A percentile compares a stretch with the other conserved stretches of the same genome.
Conservation (phyloP, 2,329 filamentous ascomycete species). For the Trichoderma sp. region DNA sequence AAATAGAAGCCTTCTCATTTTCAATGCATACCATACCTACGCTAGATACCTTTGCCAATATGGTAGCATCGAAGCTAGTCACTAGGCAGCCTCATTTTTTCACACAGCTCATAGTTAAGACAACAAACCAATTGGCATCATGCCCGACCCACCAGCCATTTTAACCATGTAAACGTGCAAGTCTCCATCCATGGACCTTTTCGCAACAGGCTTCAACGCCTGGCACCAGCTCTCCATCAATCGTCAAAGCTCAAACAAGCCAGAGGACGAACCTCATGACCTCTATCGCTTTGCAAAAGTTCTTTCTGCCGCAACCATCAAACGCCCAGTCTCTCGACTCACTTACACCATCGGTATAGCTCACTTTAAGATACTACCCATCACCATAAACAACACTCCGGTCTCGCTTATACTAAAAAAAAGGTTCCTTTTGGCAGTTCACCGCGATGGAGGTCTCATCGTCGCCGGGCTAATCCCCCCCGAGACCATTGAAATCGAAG, state of each 20-base stretch:
- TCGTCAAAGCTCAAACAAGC: constrained; percentile 30
- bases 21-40: neutral
- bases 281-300: constrained; percentile 50
- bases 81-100: neutral
- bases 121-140: neutral
- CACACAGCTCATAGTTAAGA: neutral
- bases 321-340: constrained; percentile 42
- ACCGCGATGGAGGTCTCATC: constrained; percentile 31
- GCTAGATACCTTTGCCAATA: neutral
- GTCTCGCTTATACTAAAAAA: constrained; percentile 9
- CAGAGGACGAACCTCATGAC: constrained; percentile 49
- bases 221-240: constrained; percentile 57
- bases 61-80: neutral
- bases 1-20: neutral
- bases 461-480: constrained; percentile 33
- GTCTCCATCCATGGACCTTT: constrained; percentile 50
- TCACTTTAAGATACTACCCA: neutral
- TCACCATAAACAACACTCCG: neutral
- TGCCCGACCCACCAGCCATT: neutral
- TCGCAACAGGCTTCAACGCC: constrained; percentile 61
- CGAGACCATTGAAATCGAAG: neutral
- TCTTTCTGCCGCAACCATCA: constrained; percentile 44
- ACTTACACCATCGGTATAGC: constrained; percentile 53
- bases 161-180: neutral
- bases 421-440: constrained; percentile 30